Conservation (phyloP, 805 yeast genomes). For the Priceomyces carsonii region DNA sequence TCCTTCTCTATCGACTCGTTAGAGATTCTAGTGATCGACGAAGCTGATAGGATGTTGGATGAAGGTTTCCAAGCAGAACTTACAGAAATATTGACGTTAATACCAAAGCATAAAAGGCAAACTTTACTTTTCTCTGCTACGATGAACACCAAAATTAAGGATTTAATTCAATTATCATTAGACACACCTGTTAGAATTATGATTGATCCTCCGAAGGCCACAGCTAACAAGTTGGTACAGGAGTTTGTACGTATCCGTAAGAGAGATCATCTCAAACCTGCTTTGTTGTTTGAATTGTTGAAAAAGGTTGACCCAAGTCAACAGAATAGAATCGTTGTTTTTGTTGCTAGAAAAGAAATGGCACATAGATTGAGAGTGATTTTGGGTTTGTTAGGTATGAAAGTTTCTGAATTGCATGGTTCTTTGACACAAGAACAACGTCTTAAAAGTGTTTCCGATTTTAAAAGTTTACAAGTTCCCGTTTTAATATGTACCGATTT, state of each 20-base stretch:
- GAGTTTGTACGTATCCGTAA: slow-evolving; percentile 94
- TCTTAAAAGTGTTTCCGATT: slow-evolving; percentile 75
- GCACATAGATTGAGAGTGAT: slow-evolving; percentile 85
- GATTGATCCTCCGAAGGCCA: slow-evolving; percentile 96
- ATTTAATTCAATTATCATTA: slow-evolving; percentile 81
- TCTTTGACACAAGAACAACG: slow-evolving; percentile 92
- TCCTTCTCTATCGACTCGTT: slow-evolving; percentile 88
- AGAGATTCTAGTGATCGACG: slow-evolving; percentile 92
- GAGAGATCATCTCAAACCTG: slow-evolving; percentile 81
- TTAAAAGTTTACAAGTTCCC: slow-evolving; percentile 81
- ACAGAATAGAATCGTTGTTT: slow-evolving; percentile 78
- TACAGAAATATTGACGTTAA: slow-evolving; percentile 80
- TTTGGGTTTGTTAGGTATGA: slow-evolving; percentile 71
- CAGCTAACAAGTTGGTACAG: slow-evolving; percentile 86
- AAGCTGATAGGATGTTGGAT: slow-evolving; percentile 98
- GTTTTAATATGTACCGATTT: slow-evolving; percentile 93
- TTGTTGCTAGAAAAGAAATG: slow-evolving; percentile 86
- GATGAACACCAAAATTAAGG: slow-evolving; percentile 91
- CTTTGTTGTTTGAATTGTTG: slow-evolving; percentile 72
- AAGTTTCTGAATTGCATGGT: slow-evolving; percentile 81
- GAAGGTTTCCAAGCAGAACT: slow-evolving; percentile 98
- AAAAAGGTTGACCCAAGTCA: slow-evolving; percentile 62
- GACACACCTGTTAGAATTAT: slow-evolving; percentile 90
- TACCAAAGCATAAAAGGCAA: slow-evolving; percentile 87
- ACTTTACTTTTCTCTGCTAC: slow-evolving; percentile 96